Evolutionary conservation across 163 green algal genomes (phyloP).

Genomic region (Chloroidium sp.): DNA sequence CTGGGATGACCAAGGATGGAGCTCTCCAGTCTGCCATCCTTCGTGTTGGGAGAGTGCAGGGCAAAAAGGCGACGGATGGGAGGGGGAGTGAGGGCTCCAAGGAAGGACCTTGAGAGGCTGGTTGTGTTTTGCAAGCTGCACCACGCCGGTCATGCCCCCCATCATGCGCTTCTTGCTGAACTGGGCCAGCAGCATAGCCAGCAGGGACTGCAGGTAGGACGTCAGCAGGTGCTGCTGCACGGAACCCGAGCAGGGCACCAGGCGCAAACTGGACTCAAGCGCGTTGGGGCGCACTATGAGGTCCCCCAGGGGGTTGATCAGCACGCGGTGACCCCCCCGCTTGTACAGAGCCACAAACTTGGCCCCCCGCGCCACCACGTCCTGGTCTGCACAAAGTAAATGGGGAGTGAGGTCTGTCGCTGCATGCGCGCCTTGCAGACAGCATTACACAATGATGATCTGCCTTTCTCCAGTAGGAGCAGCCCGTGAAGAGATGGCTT

Average conservation of each 20-base stretch:
- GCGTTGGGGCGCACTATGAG: conserved; percentile 31
- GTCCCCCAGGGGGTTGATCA: conserved; percentile 24
- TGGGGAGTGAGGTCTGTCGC: background rate
- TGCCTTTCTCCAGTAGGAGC: background rate
- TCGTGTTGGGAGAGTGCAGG: too few species aligned
- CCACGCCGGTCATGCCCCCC: conserved; percentile 11
- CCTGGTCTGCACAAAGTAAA: conserved; percentile 6
- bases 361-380: conserved; percentile 12
- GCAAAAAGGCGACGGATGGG: too few species aligned
- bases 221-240: conserved; percentile 17
- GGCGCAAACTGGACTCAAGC: conserved; percentile 17
- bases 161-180: conserved; percentile 19
- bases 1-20: too few species aligned
- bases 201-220: conserved; percentile 19
- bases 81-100: background rate
- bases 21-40: too few species aligned
- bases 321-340: conserved; percentile 21
- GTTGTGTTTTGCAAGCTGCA: background rate
- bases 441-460: background rate
- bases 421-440: background rate
- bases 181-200: conserved; percentile 19
- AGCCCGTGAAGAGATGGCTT: background rate
- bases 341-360: conserved; percentile 30
- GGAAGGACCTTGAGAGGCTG: background rate
- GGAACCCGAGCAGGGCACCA: background rate